Percentiles rank a stretch among this genome's conserved stretches.
phyloP scores from a whole-genome alignment of 2,329 filamentous ascomycete genomes.

The Tolypocladium inflatum region DNA sequence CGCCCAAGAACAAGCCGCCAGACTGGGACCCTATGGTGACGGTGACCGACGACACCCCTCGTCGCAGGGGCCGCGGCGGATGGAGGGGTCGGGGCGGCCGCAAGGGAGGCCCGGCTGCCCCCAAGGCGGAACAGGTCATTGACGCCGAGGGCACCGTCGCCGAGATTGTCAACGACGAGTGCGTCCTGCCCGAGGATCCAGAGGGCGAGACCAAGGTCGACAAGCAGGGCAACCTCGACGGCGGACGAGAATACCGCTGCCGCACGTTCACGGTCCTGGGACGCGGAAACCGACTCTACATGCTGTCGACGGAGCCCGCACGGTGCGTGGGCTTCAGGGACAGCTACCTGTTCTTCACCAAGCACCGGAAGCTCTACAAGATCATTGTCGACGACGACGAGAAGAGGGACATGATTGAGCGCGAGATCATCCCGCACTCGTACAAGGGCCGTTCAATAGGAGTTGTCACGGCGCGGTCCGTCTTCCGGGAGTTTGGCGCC shows the following conservation, averaged over 20 bases:
- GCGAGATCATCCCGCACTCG: conserved; percentile 91
- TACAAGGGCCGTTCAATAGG: conserved; percentile 98
- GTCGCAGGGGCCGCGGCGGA: conserved; percentile 57
- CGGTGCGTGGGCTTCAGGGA: conserved; percentile 95
- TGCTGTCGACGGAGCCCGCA: conserved; percentile 95
- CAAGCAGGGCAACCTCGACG: conserved; percentile 73
- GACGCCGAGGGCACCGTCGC: conserved; percentile 91
- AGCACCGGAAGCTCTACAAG: conserved; percentile 92
- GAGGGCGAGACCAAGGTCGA: conserved; percentile 93
- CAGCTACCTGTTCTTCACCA: conserved; percentile 98
- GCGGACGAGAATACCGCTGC: conserved; percentile 85
- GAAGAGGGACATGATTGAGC: conserved; percentile 91
- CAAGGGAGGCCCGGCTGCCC: conserved; percentile 60
- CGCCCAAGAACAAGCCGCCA: conserved; percentile 73
- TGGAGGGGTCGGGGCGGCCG: conserved; percentile 60
- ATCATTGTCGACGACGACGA: conserved; percentile 97
- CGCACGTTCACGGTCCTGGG: conserved; percentile 87
- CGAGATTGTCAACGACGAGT: conserved; percentile 86
- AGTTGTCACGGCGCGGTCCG: conserved; percentile 90
- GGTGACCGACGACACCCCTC: conserved; percentile 48
- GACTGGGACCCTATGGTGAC: conserved; percentile 63
- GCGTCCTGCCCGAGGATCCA: conserved; percentile 74
- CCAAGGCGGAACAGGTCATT: conserved; percentile 73
- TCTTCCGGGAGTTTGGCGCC: conserved; percentile 93
- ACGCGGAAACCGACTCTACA: conserved; percentile 80